These are phyloP conservation scores for Rhizopogon vinicolor DNA, from an alignment of 768 basidiomycete species.

Conservation along the genomic window DNA sequence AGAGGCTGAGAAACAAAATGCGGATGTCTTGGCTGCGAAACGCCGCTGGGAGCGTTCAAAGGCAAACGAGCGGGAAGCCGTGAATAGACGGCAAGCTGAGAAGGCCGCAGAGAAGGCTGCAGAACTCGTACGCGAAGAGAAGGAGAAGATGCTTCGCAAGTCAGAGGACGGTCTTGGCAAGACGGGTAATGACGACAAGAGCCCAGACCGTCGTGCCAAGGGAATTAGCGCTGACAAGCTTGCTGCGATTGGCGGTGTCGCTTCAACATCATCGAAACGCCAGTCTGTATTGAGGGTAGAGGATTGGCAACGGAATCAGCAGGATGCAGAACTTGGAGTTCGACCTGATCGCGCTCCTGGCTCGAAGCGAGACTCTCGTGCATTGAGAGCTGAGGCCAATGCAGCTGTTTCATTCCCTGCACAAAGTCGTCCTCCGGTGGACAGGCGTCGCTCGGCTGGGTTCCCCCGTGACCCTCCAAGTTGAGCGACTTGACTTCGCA, in stretches of 20 bases:
- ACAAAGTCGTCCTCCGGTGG: slow-evolving; percentile 16
- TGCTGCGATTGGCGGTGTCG: slow-evolving; percentile 30
- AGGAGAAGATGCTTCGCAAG: slow-evolving; percentile 32
- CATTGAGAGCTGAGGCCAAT: not conserved
- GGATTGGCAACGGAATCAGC: slow-evolving; percentile 78
- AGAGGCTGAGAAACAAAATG: slow-evolving; percentile 73
- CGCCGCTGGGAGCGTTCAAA: slow-evolving; percentile 81
- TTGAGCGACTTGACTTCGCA: slow-evolving; percentile 9
- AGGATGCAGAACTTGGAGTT: slow-evolving; percentile 34
- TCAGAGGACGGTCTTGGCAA: slow-evolving; percentile 37
- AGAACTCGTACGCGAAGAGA: slow-evolving; percentile 45
- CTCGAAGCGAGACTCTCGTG: slow-evolving; percentile 20
- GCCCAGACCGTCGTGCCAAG: slow-evolving; percentile 36
- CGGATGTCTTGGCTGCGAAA: slow-evolving; percentile 69
- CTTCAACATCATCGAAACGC: slow-evolving; percentile 48
- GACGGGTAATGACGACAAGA: slow-evolving; percentile 27
- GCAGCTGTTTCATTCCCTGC: slow-evolving; percentile 31
- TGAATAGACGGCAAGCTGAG: slow-evolving; percentile 69
- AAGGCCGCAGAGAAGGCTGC: slow-evolving; percentile 60
- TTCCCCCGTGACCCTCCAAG: slow-evolving; percentile 38
- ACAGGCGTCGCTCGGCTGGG: slow-evolving; percentile 26
- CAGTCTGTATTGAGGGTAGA: slow-evolving; percentile 78
- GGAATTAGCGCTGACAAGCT: slow-evolving; percentile 57
- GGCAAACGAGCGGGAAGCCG: slow-evolving; percentile 67
- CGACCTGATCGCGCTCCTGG: slow-evolving; percentile 17